phyloP scores from a whole-genome alignment of 108 stramenopile genomes.

The Asterionellopsis glacialis region DNA sequence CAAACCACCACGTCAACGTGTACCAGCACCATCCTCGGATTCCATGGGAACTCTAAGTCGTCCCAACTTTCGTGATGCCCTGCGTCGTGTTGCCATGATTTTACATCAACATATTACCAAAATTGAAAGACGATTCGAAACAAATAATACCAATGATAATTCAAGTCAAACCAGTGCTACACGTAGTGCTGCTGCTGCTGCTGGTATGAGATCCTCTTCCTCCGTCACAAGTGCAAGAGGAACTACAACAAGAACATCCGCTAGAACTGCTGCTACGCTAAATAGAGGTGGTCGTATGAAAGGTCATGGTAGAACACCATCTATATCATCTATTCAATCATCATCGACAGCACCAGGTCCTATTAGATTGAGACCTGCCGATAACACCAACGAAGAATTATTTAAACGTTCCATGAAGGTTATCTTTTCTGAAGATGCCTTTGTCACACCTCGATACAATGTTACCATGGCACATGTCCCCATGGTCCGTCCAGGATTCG shows the following conservation, averaged over 20 bases:
- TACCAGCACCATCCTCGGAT: constrained; percentile 49
- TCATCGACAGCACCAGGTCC: too few species aligned
- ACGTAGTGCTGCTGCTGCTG: too few species aligned
- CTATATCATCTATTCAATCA: too few species aligned
- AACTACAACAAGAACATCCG: too few species aligned
- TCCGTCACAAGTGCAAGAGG: too few species aligned
- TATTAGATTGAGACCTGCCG: too few species aligned
- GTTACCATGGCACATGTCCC: constrained; percentile 81
- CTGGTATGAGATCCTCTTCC: too few species aligned
- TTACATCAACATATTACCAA: constrained; percentile 84
- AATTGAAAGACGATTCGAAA: constrained; percentile 75
- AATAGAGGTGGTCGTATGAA: too few species aligned
- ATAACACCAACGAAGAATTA: constrained; percentile 13
- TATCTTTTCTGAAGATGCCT: constrained; percentile 66
- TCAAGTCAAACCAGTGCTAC: too few species aligned
- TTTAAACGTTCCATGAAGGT: constrained; percentile 70
- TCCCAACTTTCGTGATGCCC: constrained; percentile 86
- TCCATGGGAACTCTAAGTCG: constrained; percentile 79
- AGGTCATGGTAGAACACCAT: too few species aligned
- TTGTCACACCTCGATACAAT: constrained; percentile 66
- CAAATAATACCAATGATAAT: too few species aligned
- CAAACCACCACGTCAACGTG: constrained; percentile 62
- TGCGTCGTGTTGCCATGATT: constrained; percentile 85
- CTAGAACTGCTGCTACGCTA: too few species aligned
- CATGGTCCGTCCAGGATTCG: constrained; percentile 76